Percentiles rank a stretch among this genome's conserved stretches.
Evolutionary conservation across 495 filamentous ascomycete species (phyloP).

Genomic region (Glutinoglossum americanum): DNA sequence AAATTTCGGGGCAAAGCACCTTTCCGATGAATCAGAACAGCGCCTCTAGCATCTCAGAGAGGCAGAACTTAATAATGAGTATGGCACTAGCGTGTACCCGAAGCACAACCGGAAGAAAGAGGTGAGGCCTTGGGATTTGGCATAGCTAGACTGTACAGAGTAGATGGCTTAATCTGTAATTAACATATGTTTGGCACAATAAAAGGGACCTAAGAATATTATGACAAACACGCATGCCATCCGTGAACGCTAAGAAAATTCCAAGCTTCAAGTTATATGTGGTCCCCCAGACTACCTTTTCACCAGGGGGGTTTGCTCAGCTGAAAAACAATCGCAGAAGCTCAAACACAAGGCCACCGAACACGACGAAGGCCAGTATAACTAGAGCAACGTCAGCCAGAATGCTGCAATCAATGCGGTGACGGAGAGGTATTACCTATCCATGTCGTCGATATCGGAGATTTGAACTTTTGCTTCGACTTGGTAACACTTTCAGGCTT

Average conservation of each 20-base stretch:
- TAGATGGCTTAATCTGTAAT: not conserved
- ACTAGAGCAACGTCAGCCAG: conserved; percentile 1
- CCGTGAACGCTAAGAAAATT: not conserved
- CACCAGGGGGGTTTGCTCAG: not conserved
- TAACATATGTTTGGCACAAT: not conserved
- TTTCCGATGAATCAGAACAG: not conserved
- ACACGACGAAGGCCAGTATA: conserved; percentile 53
- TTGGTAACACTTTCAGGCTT: conserved; percentile 52
- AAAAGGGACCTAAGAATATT: not conserved
- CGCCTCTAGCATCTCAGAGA: no score
- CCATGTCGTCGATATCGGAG: conserved; percentile 61
- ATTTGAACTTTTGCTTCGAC: conserved; percentile 45
- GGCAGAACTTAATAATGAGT: no score
- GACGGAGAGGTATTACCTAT: conserved; percentile 40
- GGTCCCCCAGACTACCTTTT: not conserved
- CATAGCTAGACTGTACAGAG: not conserved
- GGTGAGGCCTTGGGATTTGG: not conserved
- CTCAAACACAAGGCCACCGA: conserved; percentile 70
- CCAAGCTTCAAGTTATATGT: not conserved
- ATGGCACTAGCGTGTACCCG: no score
- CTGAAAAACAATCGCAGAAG: conserved; percentile 54
- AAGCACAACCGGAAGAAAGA: no score
- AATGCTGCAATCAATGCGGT: conserved; percentile 7
- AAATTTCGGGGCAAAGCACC: not conserved
- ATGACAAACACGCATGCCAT: not conserved